Base-by-base conservation (phyloP, 2,329 filamentous ascomycete species). In the Madurella fahalii region DNA sequence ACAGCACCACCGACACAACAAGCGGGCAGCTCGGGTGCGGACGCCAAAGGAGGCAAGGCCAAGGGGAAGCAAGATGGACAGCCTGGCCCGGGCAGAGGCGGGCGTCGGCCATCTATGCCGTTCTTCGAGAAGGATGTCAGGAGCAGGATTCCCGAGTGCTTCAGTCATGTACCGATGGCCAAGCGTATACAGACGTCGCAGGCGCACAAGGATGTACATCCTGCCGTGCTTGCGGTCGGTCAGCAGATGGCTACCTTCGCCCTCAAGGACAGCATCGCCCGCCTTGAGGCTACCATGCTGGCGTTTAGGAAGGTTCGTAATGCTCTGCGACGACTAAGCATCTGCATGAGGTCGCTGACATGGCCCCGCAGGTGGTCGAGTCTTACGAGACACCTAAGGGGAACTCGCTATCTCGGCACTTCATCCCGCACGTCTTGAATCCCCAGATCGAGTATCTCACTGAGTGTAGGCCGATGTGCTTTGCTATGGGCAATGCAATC, bases 401-500 rank as follows among this genome's bases (percentile, higher is more conserved):
- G 40, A 91, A 86, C 54, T 92, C 91, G 40, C 82, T 99, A 41
- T 88, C 91, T 17, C 86, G 94, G 34, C 92, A 99, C 74, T 85
- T 99, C 64, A 94, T 90, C 32, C 88, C 89, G 11, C 90, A 97
- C 71, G 85, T 90, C 60, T 84, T 99, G 56, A 94, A 91, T 66
- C 90, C 92, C 39, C 94, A 99, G 72, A 96, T 99, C 67, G 91
- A 95, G 61, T 96, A 95, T 68, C 81, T 99, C 57, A 89, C 90
- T 57, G 90, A 90, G 62, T 96, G 92, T 67, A 86, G 94, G n/a
- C 92, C 94, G 34, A 89, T 99, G 73, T 95, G 90, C 62, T 94
- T 96, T 72, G 90, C 90, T 58, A 96, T 97, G 86, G 94, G 94
- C 57, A 99, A 97, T 70, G 91, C 91, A 37, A 95, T 99, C 68